A percentile compares a stretch with the other conserved stretches of the same genome.
These are phyloP conservation scores for Lactarius pseudohatsudake DNA, from an alignment of 768 basidiomycete genomes.

Conservation along the genomic window DNA sequence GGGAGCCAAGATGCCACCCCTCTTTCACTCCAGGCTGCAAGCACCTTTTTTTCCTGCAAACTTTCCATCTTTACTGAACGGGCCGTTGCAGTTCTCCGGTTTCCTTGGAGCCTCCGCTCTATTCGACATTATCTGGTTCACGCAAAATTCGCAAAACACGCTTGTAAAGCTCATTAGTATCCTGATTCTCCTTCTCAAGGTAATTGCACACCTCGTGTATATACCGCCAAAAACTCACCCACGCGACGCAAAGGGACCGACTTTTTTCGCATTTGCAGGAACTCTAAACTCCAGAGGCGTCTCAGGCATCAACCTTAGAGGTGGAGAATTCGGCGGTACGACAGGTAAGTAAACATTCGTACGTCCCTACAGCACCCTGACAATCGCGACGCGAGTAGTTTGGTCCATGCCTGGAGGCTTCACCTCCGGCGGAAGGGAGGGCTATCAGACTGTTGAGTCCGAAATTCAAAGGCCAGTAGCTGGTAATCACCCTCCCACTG, in stretches of 20 bases:
- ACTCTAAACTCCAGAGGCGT: conserved; percentile 41
- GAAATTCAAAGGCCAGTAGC: conserved; percentile 31
- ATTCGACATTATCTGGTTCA: conserved; percentile 73
- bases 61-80: background rate
- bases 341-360: conserved; percentile 34
- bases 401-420: conserved; percentile 49
- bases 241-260: conserved; percentile 36
- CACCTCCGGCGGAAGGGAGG: conserved; percentile 37
- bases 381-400: conserved; percentile 32
- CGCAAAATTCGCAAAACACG: conserved; percentile 52
- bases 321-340: conserved; percentile 37
- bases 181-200: conserved; percentile 41
- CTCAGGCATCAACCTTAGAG: conserved; percentile 37
- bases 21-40: conserved; percentile 64
- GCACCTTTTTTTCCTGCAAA: conserved; percentile 22
- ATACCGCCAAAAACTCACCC: background rate
- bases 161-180: conserved; percentile 55
- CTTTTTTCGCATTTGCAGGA: conserved; percentile 37
- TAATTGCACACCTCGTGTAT: conserved; percentile 23
- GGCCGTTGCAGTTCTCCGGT: conserved; percentile 54
- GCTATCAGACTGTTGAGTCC: conserved; percentile 40
- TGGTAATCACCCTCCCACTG: conserved; percentile 28
- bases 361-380: background rate
- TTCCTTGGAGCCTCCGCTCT: conserved; percentile 60
- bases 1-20: conserved; percentile 59